These are phyloP conservation scores for Sphaerosporella brunnea DNA, from an alignment of 495 filamentous ascomycete genomes.

Conservation along the genomic window DNA sequence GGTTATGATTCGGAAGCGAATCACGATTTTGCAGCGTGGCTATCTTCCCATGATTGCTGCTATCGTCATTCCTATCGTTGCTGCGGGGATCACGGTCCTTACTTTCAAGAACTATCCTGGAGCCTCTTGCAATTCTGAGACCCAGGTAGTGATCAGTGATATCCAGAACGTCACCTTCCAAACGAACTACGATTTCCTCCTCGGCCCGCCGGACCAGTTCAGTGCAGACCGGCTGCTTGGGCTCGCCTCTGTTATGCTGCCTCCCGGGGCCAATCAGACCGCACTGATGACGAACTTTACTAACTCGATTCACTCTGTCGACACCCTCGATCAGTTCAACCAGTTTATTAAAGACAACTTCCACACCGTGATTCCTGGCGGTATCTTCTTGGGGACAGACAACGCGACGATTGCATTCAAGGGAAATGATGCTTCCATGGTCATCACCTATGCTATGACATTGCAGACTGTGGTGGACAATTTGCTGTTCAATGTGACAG, in stretches of 20 bases:
- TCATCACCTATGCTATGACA: conserved; percentile 40
- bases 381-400: conserved; percentile 45
- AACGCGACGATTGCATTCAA: conserved; percentile 42
- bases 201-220: not conserved
- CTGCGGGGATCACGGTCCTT: conserved; percentile 54
- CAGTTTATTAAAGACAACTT: conserved; percentile 42
- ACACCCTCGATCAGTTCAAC: conserved; percentile 49
- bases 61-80: conserved; percentile 54
- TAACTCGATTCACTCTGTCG: conserved; percentile 32
- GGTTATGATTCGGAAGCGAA: conserved; percentile 59
- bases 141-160: not conserved
- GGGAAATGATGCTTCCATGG: conserved; percentile 30
- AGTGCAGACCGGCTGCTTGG: not conserved
- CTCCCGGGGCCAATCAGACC: not conserved
- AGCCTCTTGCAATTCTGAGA: conserved; percentile 36
- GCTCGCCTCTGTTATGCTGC: not conserved
- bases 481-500: conserved; percentile 35
- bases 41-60: conserved; percentile 55
- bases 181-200: not conserved
- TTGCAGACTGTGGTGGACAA: conserved; percentile 57
- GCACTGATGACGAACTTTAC: not conserved
- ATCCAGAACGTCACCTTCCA: not conserved
- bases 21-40: conserved; percentile 57
- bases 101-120: conserved; percentile 42
- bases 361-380: conserved; percentile 52